Evolutionary conservation across 2,329 filamentous ascomycete genomes (phyloP).

Genomic region (Xylaria sp.): DNA sequence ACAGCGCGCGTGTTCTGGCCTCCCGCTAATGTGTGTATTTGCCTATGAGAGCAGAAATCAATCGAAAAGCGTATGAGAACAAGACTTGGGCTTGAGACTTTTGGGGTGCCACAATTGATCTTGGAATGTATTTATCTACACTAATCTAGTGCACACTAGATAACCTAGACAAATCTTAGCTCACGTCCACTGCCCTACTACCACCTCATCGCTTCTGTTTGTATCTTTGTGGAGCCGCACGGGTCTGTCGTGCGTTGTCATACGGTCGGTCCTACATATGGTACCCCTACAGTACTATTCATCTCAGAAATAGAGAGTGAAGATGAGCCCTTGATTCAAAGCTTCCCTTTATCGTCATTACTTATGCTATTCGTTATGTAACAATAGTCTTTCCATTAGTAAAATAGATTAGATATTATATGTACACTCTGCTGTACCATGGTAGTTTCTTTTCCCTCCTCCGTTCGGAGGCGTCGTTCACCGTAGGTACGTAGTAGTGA

Average conservation of each 20-base stretch:
- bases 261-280: constrained; percentile 1
- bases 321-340: too few species aligned
- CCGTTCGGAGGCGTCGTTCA: neutral
- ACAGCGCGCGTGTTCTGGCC: neutral
- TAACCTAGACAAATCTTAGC: neutral
- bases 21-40: neutral
- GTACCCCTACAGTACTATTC: neutral
- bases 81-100: constrained; percentile 4
- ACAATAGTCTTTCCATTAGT: neutral
- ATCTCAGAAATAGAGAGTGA: too few species aligned
- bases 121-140: constrained; percentile 18
- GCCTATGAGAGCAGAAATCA: constrained; percentile 3
- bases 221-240: constrained; percentile 27
- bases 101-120: constrained; percentile 16
- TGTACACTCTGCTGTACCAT: neutral
- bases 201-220: constrained; percentile 5
- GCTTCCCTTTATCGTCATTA: too few species aligned
- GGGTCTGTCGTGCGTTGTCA: constrained; percentile 33
- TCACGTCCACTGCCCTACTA: neutral
- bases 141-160: constrained; percentile 7
- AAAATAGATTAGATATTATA: neutral
- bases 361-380: too few species aligned
- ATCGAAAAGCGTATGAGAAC: constrained; percentile 10
- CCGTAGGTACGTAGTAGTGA: too few species aligned
- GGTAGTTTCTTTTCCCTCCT: neutral